phyloP scores from a whole-genome alignment of 75 land plant species.

The Selaginella tamariscina region DNA sequence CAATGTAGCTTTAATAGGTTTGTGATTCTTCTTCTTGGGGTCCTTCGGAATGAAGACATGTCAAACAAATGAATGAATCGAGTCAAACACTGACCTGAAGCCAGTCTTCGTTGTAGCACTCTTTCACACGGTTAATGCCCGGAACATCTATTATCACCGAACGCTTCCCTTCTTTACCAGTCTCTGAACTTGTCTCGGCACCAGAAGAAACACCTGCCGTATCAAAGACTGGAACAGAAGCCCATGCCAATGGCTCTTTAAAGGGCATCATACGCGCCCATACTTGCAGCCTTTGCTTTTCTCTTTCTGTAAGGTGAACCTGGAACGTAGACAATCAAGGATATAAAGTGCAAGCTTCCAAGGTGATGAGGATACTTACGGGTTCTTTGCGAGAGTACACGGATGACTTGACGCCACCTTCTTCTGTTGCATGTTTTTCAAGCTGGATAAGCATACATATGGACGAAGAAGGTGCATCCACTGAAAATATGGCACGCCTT shows the following conservation, averaged over 20 bases:
- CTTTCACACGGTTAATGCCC: slow-evolving; percentile 86
- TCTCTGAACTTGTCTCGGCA: neutral
- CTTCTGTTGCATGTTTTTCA: slow-evolving; percentile 94
- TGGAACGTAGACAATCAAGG: slow-evolving; percentile 16
- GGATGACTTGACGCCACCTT: slow-evolving; percentile 81
- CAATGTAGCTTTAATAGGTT: slow-evolving; percentile 79
- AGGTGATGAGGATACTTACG: slow-evolving; percentile 33
- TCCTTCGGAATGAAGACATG: slow-evolving; percentile 37
- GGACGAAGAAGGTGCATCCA: slow-evolving; percentile 84
- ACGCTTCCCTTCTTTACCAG: neutral
- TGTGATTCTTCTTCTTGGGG: slow-evolving; percentile 81
- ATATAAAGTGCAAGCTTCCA: neutral
- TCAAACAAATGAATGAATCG: neutral
- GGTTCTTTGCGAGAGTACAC: slow-evolving; percentile 98
- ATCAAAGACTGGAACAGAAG: slow-evolving; percentile 83
- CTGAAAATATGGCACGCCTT: slow-evolving; percentile 50
- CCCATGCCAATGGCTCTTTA: slow-evolving; percentile 95
- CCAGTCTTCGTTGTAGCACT: slow-evolving; percentile 81
- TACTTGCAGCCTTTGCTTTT: slow-evolving; percentile 87
- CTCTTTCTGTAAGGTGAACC: slow-evolving; percentile 77
- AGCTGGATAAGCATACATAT: slow-evolving; percentile 80
- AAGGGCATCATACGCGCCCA: slow-evolving; percentile 98
- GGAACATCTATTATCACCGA: slow-evolving; percentile 85
- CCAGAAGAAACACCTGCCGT: slow-evolving; percentile 62
- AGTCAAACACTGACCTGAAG: slow-evolving; percentile 48